Evolutionary conservation across 768 basidiomycete species (phyloP).

Genomic region (Phanerochaete sordida): DNA sequence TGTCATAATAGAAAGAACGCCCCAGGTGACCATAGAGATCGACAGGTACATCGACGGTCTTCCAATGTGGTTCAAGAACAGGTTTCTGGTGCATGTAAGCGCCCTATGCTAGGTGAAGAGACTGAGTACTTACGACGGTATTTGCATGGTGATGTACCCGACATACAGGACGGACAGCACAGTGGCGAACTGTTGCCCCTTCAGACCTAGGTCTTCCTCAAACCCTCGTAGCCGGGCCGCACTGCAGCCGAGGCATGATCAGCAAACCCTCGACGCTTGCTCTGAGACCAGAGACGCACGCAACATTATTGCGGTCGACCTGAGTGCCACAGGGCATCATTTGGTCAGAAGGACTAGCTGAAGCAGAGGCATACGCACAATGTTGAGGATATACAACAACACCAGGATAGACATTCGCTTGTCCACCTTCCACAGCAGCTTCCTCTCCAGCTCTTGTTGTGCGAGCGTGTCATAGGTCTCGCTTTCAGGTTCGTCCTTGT

Average conservation of each 20-base stretch:
- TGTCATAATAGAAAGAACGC: constrained; percentile 46
- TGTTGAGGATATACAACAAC: constrained; percentile 45
- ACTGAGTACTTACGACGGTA: constrained; percentile 50
- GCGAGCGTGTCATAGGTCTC: too few relatives aligned
- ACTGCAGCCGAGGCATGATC: constrained; percentile 20
- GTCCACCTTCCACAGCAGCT: constrained; percentile 40
- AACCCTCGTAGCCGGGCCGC: constrained; percentile 74
- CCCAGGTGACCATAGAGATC: constrained; percentile 65
- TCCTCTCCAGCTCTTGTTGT: constrained; percentile 36
- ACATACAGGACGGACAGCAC: constrained; percentile 65
- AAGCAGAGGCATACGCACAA: constrained; percentile 29
- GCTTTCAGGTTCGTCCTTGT: too few relatives aligned
- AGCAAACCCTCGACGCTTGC: too few relatives aligned
- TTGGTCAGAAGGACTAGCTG: too few relatives aligned
- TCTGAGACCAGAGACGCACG: constrained; percentile 35
- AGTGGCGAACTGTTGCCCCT: constrained; percentile 65
- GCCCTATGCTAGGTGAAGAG: not conserved
- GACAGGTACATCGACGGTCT: constrained; percentile 68
- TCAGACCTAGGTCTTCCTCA: constrained; percentile 60
- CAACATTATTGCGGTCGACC: constrained; percentile 72
- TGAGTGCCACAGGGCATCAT: too few relatives aligned
- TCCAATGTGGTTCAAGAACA: constrained; percentile 64
- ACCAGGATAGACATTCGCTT: constrained; percentile 40
- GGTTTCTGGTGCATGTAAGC: constrained; percentile 44
- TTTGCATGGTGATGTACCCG: constrained; percentile 77